Base-by-base conservation (phyloP, 2,329 filamentous ascomycete genomes). In the Phyllosticta citrichinensis region DNA sequence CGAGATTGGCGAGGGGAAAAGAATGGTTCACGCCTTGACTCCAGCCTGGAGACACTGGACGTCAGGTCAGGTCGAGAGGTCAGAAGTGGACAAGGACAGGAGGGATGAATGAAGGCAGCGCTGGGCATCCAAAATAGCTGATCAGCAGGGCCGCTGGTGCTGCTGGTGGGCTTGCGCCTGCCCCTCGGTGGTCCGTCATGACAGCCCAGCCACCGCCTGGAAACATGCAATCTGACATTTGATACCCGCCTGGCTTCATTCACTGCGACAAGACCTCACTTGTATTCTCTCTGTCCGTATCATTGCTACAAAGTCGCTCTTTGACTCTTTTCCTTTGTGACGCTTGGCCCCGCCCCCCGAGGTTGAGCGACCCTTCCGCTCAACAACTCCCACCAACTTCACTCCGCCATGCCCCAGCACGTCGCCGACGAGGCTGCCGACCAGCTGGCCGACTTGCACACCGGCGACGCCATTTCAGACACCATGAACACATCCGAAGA, bases 381-480 rank as follows among this genome's bases (percentile, higher is more conserved):
- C 51, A n/a, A 9, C 57, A 55, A 24, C 52, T 53, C 40, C 8
- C 24, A 33, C 40, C 56, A 52, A n/a, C 56, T 10, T 30, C 27
- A 19, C 33, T 25, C 22, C 51, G 33, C 33, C 51, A 55, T 59
- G 57, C 35, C 51, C 40, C 54, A 57, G 59, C 59, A 57, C 59
- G 20, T 53, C 20, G 53, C 53, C 58, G 59, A 61, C 59, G 59
- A 61, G 55, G 59, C 59, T 20, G 54, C 55, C 25, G 59, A 61
- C 55, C 52, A 55, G 47, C 54, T 61, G 59, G 54, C 59, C 27
- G 59, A 56, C 30, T 30, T 61, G 54, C 59, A 56, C 2, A 50
- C 54, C 24, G 70, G 71, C 68, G 71, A 74, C 72, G 74, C 65
- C 75, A 75, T 35, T 73, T 72, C 40, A 56, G 74, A 75, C 64